Base-by-base conservation (phyloP, 495 filamentous ascomycete species). In the Peziza echinospora region DNA sequence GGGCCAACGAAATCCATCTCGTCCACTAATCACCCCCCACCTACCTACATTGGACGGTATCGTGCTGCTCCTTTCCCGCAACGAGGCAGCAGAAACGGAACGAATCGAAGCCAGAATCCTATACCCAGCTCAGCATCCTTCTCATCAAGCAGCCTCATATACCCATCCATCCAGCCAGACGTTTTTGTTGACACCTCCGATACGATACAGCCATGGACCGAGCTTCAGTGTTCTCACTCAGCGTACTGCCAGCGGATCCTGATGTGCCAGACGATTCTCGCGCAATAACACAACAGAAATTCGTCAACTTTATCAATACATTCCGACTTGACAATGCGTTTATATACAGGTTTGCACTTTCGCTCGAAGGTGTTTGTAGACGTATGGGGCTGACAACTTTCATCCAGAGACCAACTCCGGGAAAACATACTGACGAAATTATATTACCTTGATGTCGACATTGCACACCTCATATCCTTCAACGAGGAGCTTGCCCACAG, bases 401-500 rank as follows among this genome's bases (percentile, higher is more conserved):
- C 3, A 30, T 45, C 24, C 53, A 92, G 91, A 67, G 91, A 99
- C 57, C 89, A 93, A 66, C 71, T 99, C 48, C 76, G 85, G 50
- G 86, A 94, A 57, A 96, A 99, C 66, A 86, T 85, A 24, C 71
- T 99, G 0, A 74, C 93, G 10, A 92, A 92, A 60, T 82, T 87
- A 56, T 94, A 86, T 63, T 92, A 78, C 65, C 94, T 89, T 65
- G 89, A 99, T 62, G 78, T 99, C 52, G 87, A 99, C 62, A 83
- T 99, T 53, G 82, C 82, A 26, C 91, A 99, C 61, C 67, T 99
- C 30, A 93, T 93, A 61, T 89, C 81, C 44, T 96, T 85, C 66
- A 91, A 94, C 54, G 91, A 96, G 62, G 85, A 94, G 58, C 71
- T 99, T 47, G 91, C 87, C 26, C 82, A 93, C 63, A 78, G 80